Conservation (phyloP, 805 yeast genomes). For the Wickerhamomyces ciferrii region DNA sequence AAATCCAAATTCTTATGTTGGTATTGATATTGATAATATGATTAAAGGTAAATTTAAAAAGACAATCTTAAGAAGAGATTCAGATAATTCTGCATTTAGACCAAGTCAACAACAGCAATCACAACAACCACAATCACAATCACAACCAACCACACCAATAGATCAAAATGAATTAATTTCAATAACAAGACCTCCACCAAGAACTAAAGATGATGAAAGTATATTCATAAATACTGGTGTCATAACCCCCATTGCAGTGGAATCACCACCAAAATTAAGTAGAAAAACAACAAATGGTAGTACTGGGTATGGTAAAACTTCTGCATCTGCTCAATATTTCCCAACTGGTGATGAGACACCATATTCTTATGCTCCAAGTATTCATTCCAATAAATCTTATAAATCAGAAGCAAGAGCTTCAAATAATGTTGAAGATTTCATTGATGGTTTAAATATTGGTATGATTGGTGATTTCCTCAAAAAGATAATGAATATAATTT, state of each 20-base stretch:
- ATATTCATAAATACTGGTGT: not conserved
- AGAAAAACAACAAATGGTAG: not conserved
- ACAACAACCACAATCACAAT: not conserved
- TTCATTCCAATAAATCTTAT: not conserved
- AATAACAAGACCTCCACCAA: not conserved
- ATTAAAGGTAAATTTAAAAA: slow-evolving; percentile 1
- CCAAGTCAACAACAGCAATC: not conserved
- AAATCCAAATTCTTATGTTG: not conserved
- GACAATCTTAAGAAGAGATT: slow-evolving; percentile 3
- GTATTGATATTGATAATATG: not conserved
- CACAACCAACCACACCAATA: not conserved
- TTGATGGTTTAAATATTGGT: slow-evolving; percentile 11
- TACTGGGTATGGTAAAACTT: not conserved
- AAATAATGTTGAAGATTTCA: slow-evolving; percentile 3
- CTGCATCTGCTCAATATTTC: not conserved
- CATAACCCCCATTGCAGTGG: not conserved
- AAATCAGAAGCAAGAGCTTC: not conserved
- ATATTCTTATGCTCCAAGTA: not conserved
- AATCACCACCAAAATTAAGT: not conserved
- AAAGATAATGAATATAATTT: not conserved
- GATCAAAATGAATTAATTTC: not conserved
- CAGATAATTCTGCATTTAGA: not conserved
- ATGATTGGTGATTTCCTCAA: slow-evolving; percentile 2
- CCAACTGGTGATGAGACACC: not conserved
- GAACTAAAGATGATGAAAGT: slow-evolving; percentile 5